Conservation (phyloP, 202 grass and related monocot genomes). For the Musa balbisiana region DNA sequence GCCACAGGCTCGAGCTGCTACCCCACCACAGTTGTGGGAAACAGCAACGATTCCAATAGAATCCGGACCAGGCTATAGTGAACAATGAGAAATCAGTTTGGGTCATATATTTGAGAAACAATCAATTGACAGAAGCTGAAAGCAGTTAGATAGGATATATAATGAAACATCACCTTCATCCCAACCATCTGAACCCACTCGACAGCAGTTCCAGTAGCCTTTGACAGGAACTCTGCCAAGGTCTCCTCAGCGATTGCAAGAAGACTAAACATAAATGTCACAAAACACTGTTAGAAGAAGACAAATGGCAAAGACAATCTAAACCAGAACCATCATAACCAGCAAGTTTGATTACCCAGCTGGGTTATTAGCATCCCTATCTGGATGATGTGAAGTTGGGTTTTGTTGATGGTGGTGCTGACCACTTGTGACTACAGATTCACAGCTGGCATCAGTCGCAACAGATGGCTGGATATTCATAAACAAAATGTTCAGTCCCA, state of each 20-base stretch:
- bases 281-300: conserved; percentile 1
- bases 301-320: background rate
- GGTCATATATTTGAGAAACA: background rate
- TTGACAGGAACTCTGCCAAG: conserved; percentile 93
- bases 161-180: conserved; percentile 65
- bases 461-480: conserved; percentile 47
- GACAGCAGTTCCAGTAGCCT: conserved; percentile 91
- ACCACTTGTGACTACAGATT: conserved; percentile 95
- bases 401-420: conserved; percentile 76
- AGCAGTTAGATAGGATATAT: background rate
- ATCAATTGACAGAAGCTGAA: background rate
- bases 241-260: conserved; percentile 97
- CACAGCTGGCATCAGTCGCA: conserved; percentile 85
- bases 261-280: conserved; percentile 40
- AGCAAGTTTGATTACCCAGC: conserved; percentile 46
- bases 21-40: conserved; percentile 1
- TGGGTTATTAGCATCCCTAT: conserved; percentile 88
- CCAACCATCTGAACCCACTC: conserved; percentile 99
- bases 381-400: conserved; percentile 47
- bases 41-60: conserved; percentile 19
- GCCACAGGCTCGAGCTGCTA: conserved; percentile 19
- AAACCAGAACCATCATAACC: background rate
- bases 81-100: conserved; percentile 13
- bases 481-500: background rate
- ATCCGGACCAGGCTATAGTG: conserved; percentile 21